Evolutionary conservation across 768 basidiomycete species (phyloP).

Genomic region (Rhodosporidiobolus sp.): DNA sequence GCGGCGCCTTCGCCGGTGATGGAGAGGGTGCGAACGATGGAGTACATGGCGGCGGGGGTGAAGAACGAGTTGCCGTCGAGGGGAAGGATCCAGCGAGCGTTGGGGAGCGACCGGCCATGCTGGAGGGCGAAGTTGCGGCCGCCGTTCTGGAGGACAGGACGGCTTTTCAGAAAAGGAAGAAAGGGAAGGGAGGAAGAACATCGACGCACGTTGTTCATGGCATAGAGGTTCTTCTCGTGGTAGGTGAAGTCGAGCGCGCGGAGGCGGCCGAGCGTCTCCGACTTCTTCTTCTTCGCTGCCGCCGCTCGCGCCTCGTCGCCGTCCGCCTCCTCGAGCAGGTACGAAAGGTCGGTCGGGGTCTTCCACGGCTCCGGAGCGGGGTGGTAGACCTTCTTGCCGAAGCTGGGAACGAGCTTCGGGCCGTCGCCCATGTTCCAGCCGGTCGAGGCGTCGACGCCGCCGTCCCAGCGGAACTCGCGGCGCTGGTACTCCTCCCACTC

Average conservation of each 20-base stretch:
- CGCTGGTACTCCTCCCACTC: conserved; percentile 43
- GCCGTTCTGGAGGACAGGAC: conserved; percentile 41
- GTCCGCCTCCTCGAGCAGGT: conserved; percentile 36
- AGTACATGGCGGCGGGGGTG: conserved; percentile 43
- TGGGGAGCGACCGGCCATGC: conserved; percentile 41
- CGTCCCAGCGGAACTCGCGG: conserved; percentile 43
- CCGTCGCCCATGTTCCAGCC: conserved; percentile 42
- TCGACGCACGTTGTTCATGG: conserved; percentile 45
- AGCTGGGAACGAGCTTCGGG: background rate
- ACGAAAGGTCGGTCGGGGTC: conserved; percentile 16
- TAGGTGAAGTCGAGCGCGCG: conserved; percentile 45
- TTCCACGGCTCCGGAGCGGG: background rate
- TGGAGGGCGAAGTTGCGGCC: conserved; percentile 45
- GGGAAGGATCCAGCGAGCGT: conserved; percentile 45
- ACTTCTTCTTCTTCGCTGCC: conserved; percentile 18
- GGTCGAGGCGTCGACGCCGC: conserved; percentile 35
- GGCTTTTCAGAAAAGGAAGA: no score
- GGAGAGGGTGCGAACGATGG: conserved; percentile 40
- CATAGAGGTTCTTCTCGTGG: conserved; percentile 47
- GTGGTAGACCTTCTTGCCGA: conserved; percentile 12
- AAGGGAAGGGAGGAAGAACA: no score
- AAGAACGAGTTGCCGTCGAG: conserved; percentile 48
- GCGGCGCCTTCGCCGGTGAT: conserved; percentile 40
- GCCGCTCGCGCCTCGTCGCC: conserved; percentile 25
- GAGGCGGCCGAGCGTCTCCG: conserved; percentile 33